Evolutionary conservation across 2,329 filamentous ascomycete genomes (phyloP).

Genomic region (Colletotrichum eremochloae): DNA sequence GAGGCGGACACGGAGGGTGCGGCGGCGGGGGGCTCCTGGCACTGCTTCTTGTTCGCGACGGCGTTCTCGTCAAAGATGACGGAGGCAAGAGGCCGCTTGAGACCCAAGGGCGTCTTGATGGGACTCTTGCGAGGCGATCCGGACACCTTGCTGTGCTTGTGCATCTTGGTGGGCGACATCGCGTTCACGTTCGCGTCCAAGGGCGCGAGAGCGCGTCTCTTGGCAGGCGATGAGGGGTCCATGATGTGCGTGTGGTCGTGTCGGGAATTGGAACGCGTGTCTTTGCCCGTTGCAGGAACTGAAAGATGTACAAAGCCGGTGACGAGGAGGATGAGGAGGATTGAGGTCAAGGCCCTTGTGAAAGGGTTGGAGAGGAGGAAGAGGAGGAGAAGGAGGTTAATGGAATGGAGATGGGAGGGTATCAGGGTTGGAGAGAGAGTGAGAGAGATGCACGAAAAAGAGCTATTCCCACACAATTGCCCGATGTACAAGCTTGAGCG

Average conservation of each 20-base stretch:
- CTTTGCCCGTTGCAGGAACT: not conserved
- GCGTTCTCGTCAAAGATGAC: slow-evolving; percentile 40
- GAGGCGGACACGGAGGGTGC: not conserved
- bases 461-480: slow-evolving; percentile 17
- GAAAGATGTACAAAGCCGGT: not conserved
- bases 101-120: slow-evolving; percentile 35
- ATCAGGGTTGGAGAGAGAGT: slow-evolving; percentile 7
- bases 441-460: not conserved
- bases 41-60: slow-evolving; percentile 44
- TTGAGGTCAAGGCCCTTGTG: not conserved
- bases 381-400: not conserved
- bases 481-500: slow-evolving; percentile 14
- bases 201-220: slow-evolving; percentile 63
- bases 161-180: slow-evolving; percentile 49
- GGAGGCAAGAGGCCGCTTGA: slow-evolving; percentile 39
- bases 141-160: slow-evolving; percentile 40
- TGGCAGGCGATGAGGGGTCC: slow-evolving; percentile 54
- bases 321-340: not conserved
- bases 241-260: slow-evolving; percentile 27
- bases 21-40: slow-evolving; percentile 40
- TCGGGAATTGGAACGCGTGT: not conserved
- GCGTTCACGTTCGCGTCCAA: slow-evolving; percentile 64
- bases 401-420: slow-evolving; percentile 1
- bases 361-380: not conserved
- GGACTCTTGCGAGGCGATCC: slow-evolving; percentile 38